phyloP scores from a whole-genome alignment of 2,329 filamentous ascomycete genomes.

The Cordyceps militaris region DNA sequence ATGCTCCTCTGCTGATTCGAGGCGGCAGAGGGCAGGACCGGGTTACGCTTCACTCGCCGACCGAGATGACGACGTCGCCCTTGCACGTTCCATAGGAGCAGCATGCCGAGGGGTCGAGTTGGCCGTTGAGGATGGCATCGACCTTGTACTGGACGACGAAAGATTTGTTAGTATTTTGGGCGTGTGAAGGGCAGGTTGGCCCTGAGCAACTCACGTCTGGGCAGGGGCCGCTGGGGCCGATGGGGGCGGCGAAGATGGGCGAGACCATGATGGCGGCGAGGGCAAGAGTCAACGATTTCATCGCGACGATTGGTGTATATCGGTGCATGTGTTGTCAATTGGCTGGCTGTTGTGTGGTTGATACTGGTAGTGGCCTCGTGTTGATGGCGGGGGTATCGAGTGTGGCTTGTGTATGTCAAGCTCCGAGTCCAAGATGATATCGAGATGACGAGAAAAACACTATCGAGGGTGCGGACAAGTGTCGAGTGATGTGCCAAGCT shows the following conservation, averaged over 20 bases:
- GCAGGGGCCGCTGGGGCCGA: slow-evolving; percentile 28
- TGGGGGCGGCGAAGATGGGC: slow-evolving; percentile 15
- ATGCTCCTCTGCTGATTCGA: neutral
- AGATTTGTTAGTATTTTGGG: neutral
- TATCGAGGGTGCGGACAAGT: neutral
- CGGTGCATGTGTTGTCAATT: neutral
- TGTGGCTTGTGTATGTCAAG: neutral
- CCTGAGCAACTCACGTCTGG: slow-evolving; percentile 22
- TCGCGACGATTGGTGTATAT: neutral
- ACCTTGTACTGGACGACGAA: slow-evolving; percentile 23
- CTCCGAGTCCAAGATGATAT: neutral
- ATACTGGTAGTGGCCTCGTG: neutral
- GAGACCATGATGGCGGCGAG: slow-evolving; percentile 15
- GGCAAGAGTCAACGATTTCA: slow-evolving; percentile 19
- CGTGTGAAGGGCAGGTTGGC: neutral
- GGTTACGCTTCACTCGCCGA: slow-evolving; percentile 25
- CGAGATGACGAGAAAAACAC: neutral
- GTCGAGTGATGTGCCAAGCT: neutral
- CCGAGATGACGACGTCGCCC: slow-evolving; percentile 41
- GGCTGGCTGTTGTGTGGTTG: too few relatives aligned
- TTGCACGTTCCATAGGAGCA: slow-evolving; percentile 49
- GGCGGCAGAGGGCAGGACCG: neutral
- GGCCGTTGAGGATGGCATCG: slow-evolving; percentile 40
- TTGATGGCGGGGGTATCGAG: neutral
- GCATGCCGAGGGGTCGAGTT: slow-evolving; percentile 41